Percentiles rank a stretch among this genome's conserved stretches.
These are phyloP conservation scores for Cadophora sp. DNA, from an alignment of 2,329 filamentous ascomycete genomes.

Conservation along the genomic window DNA sequence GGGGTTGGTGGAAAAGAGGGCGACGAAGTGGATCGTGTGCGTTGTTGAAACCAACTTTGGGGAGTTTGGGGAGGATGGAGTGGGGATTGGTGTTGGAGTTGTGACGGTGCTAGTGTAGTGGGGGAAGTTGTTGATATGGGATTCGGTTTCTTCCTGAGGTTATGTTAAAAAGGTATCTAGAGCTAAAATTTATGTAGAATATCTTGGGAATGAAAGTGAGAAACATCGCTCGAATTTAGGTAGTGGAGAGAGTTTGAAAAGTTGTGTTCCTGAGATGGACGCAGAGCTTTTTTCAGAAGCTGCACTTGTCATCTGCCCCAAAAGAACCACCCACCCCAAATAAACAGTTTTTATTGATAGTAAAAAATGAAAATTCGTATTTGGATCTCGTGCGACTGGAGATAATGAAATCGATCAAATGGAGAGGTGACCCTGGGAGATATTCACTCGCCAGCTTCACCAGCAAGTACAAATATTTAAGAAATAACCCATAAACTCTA, in stretches of 20 bases:
- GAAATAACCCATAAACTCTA: too few relatives aligned
- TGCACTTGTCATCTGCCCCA: too few relatives aligned
- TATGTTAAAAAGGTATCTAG: constrained; percentile 16
- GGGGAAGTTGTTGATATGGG: constrained; percentile 29
- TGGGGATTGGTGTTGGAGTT: constrained; percentile 1
- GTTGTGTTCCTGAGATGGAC: too few relatives aligned
- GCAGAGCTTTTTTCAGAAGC: too few relatives aligned
- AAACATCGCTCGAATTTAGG: neutral
- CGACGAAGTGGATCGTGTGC: constrained; percentile 31
- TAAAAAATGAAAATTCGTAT: too few relatives aligned
- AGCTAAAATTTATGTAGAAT: neutral
- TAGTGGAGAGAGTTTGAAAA: neutral
- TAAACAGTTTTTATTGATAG: too few relatives aligned
- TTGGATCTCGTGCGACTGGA: too few relatives aligned
- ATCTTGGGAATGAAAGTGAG: neutral
- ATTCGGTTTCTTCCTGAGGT: constrained; percentile 22
- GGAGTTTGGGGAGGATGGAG: neutral
- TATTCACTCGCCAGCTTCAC: too few relatives aligned
- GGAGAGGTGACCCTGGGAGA: too few relatives aligned
- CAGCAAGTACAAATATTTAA: too few relatives aligned
- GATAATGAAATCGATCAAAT: too few relatives aligned
- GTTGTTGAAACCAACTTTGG: constrained; percentile 9
- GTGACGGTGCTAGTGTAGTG: constrained; percentile 24
- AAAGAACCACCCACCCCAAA: too few relatives aligned
- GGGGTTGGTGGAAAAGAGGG: constrained; percentile 30